Base-by-base conservation (phyloP, 768 basidiomycete species). In the Boletus tylopilopsis region DNA sequence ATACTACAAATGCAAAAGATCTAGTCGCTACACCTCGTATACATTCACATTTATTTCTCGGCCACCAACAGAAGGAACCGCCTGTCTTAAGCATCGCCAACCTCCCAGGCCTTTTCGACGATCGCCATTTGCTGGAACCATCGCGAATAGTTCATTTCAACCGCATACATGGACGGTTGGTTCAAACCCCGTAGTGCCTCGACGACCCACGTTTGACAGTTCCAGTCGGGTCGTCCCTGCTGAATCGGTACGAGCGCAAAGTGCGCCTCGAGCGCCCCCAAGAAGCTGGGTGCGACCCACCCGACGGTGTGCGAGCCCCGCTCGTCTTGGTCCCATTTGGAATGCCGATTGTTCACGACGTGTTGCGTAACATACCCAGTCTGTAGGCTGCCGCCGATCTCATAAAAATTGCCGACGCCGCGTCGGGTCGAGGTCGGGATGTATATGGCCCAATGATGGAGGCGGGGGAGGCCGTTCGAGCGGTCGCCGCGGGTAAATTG, bases 101-200 rank as follows among this genome's bases (percentile, higher is more conserved):
- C 47, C 0, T 60, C 25, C 59, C 59, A 58, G 4, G 59, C 59
- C 4, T 19, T 34, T 4, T 54, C 55, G 0, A 61, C 24, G 12
- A 60, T 45, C 0, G 44, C 30, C 59, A 60, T 60, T 21, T 58
- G 59, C 19, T 45, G 32, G 8, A 6, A 22, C 55, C 41, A 58
- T 3, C 47, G 49, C 0, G 23, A 6, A 6, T 58, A 33, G 4
- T 58, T 47, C 51, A 61, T 54, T 11, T 58, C 47, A 1, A 62
- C 59, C 18, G 49, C 56, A 6, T 38, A 58, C 47, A 62, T 51
- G 12, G 55, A 19, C 15, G 38, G 32, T 1, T 50, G 22, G 21
- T 49, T 27, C 33, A 55, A 6, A 6, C 55, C 55, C 19, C n/a
- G 29, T 27, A 56, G n/a, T 5, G 33, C 53, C 12, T 50, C 49